Evolutionary conservation across 148 eudicot genomes (phyloP).

Genomic region (Fagopyrum tataricum): DNA sequence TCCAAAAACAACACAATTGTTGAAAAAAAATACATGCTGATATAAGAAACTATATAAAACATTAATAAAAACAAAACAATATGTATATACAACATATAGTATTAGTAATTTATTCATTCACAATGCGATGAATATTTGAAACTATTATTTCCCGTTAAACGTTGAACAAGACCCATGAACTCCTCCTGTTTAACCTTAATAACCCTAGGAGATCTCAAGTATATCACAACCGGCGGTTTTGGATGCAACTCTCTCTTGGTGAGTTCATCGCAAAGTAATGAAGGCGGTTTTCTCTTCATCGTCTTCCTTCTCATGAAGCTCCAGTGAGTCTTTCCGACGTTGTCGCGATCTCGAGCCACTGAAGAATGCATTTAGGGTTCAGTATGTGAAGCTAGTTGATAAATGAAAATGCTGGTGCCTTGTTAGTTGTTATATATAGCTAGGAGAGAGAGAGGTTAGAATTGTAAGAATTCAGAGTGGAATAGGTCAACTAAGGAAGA

Average conservation of each 20-base stretch:
- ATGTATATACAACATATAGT: too few relatives aligned
- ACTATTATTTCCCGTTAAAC: background rate
- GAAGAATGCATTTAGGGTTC: background rate
- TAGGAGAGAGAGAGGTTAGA: background rate
- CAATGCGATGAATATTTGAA: too few relatives aligned
- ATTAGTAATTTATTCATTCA: too few relatives aligned
- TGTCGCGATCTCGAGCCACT: background rate
- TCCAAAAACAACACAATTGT: too few relatives aligned
- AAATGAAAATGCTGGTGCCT: too few relatives aligned
- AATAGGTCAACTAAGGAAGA: too few relatives aligned
- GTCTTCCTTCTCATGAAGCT: background rate
- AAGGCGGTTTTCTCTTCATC: background rate
- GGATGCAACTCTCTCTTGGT: background rate
- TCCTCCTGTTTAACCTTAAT: background rate
- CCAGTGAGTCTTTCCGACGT: background rate
- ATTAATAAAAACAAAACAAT: too few relatives aligned
- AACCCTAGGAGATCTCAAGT: slow-evolving; percentile 1
- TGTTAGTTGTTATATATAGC: background rate
- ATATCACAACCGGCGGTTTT: background rate
- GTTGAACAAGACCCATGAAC: background rate
- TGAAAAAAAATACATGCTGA: too few relatives aligned
- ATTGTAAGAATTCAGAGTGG: too few relatives aligned
- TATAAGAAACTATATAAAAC: too few relatives aligned
- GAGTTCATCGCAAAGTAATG: background rate
- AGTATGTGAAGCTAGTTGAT: background rate